Base-by-base conservation (phyloP, 495 filamentous ascomycete species). In the Xylaria curta region DNA sequence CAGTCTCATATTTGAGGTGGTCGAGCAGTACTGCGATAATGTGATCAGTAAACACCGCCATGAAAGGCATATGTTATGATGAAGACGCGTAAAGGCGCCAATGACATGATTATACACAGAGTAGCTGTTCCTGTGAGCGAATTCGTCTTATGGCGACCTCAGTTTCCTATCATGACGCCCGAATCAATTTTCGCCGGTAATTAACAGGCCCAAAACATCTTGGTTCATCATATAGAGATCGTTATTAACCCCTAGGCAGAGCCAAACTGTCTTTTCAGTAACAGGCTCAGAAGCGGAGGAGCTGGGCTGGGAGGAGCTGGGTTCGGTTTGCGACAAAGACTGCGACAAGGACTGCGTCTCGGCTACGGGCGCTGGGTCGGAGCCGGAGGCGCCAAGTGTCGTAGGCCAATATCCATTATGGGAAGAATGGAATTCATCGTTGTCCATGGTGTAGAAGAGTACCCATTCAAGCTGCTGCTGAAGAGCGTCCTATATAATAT, bases 351-450 rank as follows among this genome's bases (percentile, higher is more conserved):
- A n/a, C n/a, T n/a, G n/a, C n/a, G n/a, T n/a, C n/a, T n/a, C n/a
- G n/a, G n/a, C n/a, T n/a, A n/a, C n/a, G n/a, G n/a, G n/a, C n/a
- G n/a, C n/a, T n/a, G n/a, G n/a, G n/a, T n/a, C n/a, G n/a, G n/a
- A n/a, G n/a, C n/a, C n/a, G n/a, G n/a, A n/a, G 28, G 3, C 74
- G 74, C 70, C 74, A 73, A 12, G 17, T n/a, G 36, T 78, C 61
- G 5, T 76, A 78, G 28, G 13, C 19, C 3, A 61, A 10, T 9
- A 74, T 13, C 53, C 53, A 9, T 64, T 33, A 36, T 72, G 51
- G 10, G 64, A 65, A 15, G 28, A n/a, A n/a, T 67, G 7, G 28
- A 66, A 73, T 8, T 38, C 17, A 12, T 78, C 72, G 3, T 72
- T 33, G 0, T 8, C 24, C 12, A 31, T 26, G 7, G 2, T 21